Percentiles rank a stretch among this genome's conserved stretches.
phyloP scores from a whole-genome alignment of 2,329 filamentous ascomycete genomes.

The Grosmannia huntii region DNA sequence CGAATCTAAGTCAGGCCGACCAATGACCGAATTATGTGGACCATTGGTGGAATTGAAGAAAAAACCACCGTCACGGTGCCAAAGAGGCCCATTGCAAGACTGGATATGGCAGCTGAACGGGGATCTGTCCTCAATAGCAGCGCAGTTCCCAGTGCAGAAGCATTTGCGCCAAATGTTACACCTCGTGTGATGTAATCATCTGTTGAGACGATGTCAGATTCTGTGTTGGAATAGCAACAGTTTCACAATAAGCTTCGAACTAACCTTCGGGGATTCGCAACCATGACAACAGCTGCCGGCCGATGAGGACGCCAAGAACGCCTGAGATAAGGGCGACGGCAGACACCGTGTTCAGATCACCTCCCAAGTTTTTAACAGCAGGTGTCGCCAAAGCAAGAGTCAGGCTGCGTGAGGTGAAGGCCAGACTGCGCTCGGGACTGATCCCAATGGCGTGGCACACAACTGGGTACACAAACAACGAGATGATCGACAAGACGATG shows the following conservation, averaged over 20 bases:
- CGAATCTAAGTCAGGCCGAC: constrained; percentile 25
- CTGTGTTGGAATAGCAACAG: background rate
- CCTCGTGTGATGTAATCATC: constrained; percentile 53
- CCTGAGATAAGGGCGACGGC: constrained; percentile 47
- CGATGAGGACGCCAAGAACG: constrained; percentile 44
- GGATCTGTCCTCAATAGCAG: constrained; percentile 42
- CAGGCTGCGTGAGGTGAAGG: constrained; percentile 42
- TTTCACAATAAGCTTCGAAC: constrained; percentile 1
- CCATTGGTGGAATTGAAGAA: constrained; percentile 42
- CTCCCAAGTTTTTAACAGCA: constrained; percentile 41
- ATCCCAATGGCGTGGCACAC: constrained; percentile 44
- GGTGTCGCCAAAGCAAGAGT: constrained; percentile 48
- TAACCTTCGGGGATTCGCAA: constrained; percentile 41
- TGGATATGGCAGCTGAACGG: constrained; percentile 44
- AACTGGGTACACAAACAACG: constrained; percentile 44
- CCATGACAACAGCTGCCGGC: constrained; percentile 31
- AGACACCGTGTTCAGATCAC: constrained; percentile 41
- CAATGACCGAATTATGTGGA: constrained; percentile 31
- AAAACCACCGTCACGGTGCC: constrained; percentile 45
- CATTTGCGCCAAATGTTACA: constrained; percentile 48
- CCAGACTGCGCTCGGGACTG: constrained; percentile 33
- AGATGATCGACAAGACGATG: constrained; percentile 35
- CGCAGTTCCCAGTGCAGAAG: constrained; percentile 46
- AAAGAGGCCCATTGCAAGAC: constrained; percentile 47
- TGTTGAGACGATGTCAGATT: constrained; percentile 11